phyloP scores from a whole-genome alignment of 2,329 filamentous ascomycete genomes.

The Beauveria scarabaeidicola region DNA sequence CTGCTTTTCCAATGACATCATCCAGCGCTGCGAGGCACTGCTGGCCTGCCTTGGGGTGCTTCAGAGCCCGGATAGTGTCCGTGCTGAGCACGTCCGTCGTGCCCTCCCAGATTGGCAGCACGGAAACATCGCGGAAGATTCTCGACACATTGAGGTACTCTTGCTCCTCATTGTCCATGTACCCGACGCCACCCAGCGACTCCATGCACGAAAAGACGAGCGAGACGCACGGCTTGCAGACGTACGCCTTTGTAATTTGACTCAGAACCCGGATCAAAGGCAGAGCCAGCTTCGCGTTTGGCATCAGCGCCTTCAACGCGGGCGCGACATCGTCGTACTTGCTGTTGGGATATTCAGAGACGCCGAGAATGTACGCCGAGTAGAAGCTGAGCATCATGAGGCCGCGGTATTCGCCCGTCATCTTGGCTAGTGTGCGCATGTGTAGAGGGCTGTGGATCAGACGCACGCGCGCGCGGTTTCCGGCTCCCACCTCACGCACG shows the following conservation, averaged over 20 bases:
- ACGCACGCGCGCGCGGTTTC: conserved; percentile 32
- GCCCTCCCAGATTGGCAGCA: conserved; percentile 62
- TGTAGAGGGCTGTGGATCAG: conserved; percentile 47
- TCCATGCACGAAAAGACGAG: conserved; percentile 53
- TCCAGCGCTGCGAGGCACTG: conserved; percentile 35
- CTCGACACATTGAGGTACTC: conserved; percentile 59
- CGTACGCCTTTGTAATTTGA: conserved; percentile 52
- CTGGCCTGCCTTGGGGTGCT: conserved; percentile 31
- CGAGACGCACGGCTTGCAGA: conserved; percentile 40
- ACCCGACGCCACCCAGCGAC: conserved; percentile 56
- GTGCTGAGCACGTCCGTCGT: conserved; percentile 62
- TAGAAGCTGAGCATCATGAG: conserved; percentile 49
- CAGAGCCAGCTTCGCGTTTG: conserved; percentile 23
- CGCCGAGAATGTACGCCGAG: conserved; percentile 44
- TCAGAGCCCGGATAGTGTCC: conserved; percentile 39
- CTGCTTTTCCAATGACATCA: conserved; percentile 25
- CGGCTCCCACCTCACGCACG: conserved; percentile 44
- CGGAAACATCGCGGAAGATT: conserved; percentile 55
- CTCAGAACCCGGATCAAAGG: conserved; percentile 49
- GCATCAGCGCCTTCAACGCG: conserved; percentile 24
- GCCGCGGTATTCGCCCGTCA: conserved; percentile 47
- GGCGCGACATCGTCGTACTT: conserved; percentile 10
- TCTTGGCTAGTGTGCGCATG: conserved; percentile 47
- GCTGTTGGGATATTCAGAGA: conserved; percentile 36
- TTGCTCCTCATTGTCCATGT: conserved; percentile 54